Evolutionary conservation across 2,329 filamentous ascomycete genomes (phyloP).

Genomic region (Alternaria triticimaculans): DNA sequence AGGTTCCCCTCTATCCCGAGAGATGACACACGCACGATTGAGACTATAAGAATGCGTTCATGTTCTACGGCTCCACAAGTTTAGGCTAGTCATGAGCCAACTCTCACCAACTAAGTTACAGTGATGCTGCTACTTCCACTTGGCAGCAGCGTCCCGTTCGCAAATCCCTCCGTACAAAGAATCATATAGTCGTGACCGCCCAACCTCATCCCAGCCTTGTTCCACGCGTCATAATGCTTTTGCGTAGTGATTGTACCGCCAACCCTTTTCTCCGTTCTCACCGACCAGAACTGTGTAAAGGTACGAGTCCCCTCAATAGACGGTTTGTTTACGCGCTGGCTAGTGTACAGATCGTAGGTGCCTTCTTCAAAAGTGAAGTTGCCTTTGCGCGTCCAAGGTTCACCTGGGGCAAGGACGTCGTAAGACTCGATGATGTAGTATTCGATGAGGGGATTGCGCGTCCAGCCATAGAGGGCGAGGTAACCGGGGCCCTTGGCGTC

Average conservation of each 20-base stretch:
- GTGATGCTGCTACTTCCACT: constrained; percentile 14
- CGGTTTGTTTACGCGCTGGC: constrained; percentile 56
- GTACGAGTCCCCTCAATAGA: constrained; percentile 61
- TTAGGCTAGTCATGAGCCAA: not conserved
- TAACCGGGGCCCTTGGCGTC: constrained; percentile 30
- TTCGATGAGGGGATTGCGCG: constrained; percentile 59
- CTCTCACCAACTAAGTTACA: constrained; percentile 1
- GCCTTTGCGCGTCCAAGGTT: constrained; percentile 47
- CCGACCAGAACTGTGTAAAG: constrained; percentile 62
- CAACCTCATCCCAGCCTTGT: constrained; percentile 10
- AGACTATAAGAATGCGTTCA: not conserved
- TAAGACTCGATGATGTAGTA: constrained; percentile 65
- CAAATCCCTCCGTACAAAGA: constrained; percentile 9
- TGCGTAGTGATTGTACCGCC: constrained; percentile 48
- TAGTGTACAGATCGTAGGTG: constrained; percentile 57
- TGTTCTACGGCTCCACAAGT: not conserved
- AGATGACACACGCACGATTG: not conserved
- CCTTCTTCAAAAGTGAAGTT: constrained; percentile 59
- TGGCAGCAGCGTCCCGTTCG: constrained; percentile 8
- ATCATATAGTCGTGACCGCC: constrained; percentile 16
- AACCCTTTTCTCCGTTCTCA: constrained; percentile 57
- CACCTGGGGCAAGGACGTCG: constrained; percentile 51
- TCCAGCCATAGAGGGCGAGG: constrained; percentile 63
- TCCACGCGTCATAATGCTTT: constrained; percentile 41
- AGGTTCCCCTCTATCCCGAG: not conserved